phyloP scores from a whole-genome alignment of 2,329 filamentous ascomycete species.

The Penicillium concentricum region DNA sequence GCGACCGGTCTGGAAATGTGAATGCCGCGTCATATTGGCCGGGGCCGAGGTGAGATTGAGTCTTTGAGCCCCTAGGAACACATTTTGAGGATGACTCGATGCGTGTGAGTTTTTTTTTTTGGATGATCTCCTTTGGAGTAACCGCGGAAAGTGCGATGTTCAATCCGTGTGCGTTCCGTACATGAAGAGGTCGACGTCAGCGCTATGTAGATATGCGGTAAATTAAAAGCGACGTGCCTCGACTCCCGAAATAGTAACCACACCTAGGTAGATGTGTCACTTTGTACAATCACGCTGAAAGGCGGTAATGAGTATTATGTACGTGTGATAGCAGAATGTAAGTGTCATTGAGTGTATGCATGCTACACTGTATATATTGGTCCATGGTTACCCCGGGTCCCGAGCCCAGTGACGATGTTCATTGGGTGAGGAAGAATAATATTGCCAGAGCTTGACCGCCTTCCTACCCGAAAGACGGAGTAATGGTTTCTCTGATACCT shows the following conservation, averaged over 20 bases:
- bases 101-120: neutral
- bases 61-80: neutral
- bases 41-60: neutral
- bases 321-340: neutral
- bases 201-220: neutral
- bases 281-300: neutral
- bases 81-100: neutral
- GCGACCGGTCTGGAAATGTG: conserved; percentile 14
- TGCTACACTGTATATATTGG: neutral
- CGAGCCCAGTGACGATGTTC: too few relatives aligned
- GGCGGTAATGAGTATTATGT: neutral
- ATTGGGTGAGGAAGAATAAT: too few relatives aligned
- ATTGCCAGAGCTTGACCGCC: too few relatives aligned
- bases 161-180: neutral
- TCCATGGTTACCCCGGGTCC: neutral
- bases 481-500: neutral
- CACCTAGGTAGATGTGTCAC: neutral
- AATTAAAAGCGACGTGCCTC: neutral
- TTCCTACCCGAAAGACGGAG: neutral
- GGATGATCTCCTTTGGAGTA: neutral
- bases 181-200: neutral
- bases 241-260: neutral
- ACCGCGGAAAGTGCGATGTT: neutral
- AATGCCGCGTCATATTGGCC: conserved; percentile 15
- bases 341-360: neutral